Base-by-base conservation (phyloP, 1,284 basidiomycete genomes). In the Quambalaria eucalypti region DNA sequence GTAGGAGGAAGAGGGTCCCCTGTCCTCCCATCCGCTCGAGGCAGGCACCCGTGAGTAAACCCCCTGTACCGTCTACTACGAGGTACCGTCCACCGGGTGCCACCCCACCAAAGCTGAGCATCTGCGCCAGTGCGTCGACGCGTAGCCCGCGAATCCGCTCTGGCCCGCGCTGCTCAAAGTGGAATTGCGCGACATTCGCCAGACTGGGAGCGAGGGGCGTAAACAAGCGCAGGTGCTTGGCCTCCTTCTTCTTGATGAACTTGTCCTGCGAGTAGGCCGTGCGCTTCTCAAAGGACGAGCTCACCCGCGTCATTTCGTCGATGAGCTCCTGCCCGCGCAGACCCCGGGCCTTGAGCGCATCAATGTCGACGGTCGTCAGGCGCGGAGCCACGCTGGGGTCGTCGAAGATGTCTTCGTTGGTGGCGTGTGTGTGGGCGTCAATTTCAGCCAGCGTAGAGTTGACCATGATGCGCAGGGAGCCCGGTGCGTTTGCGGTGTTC, bases 31-130 rank as follows among this genome's bases (percentile, higher is more conserved):
- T 39, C 23, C 61, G 21, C 61, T 93, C 90, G 16, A 97, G 75
- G 2, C 86, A 87, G 0, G 88, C 84, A 0, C 92, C 87, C 1
- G 95, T 77, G n/a, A 98, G 74, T 1, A 95, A 90, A 0, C 76
- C 75, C 23, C 88, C 89, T 14, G 88, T 87, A 71, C 96, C 91
- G 67, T 99, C 95, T 0, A 96, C 86, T 1, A 87, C 86, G 47
- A 99, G 77, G 71, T 95, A 90, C 60, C 85, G 80, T 14, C 90
- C 89, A 2, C 88, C 90, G 0, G 91, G 88, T 25, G 85, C 81
- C 25, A 96, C 82, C 68, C 90, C 91, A 19, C 84, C 86, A 54
- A 91, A 78, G 52, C 84, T 87, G 30, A 98, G 78, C 60, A 95
- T 83, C 75, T 97, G 92, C 1, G 89, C 85, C 23, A 98, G 79